Conservation (phyloP, 1,284 basidiomycete species). For the Flammula alnicola region DNA sequence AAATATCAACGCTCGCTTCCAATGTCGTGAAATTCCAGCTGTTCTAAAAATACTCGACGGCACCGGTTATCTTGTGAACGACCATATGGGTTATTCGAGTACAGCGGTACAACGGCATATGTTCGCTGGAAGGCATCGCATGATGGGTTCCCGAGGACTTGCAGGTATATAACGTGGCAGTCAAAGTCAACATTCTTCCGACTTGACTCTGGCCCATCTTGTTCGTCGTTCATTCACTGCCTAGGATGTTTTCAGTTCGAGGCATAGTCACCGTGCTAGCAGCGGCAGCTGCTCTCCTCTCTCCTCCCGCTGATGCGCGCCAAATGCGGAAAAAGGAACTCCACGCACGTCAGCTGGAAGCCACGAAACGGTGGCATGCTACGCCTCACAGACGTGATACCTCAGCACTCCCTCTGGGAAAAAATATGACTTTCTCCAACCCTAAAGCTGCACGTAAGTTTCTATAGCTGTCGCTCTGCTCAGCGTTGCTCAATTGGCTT, state of each 20-base stretch:
- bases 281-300: conserved; percentile 16
- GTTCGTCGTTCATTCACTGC: conserved; percentile 1
- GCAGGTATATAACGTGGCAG: conserved; percentile 11
- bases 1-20: not conserved
- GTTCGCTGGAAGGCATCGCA: conserved; percentile 1
- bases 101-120: conserved; percentile 1
- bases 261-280: conserved; percentile 17
- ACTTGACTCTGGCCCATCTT: not conserved
- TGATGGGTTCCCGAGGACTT: not conserved
- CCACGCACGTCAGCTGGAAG: conserved; percentile 42
- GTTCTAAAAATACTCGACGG: conserved; percentile 18
- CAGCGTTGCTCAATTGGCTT: not conserved
- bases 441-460: conserved; percentile 62
- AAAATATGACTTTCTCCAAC: conserved; percentile 76
- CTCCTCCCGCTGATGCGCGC: conserved; percentile 17
- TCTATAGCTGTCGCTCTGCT: not conserved
- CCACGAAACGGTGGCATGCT: conserved; percentile 43
- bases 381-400: conserved; percentile 15
- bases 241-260: conserved; percentile 20
- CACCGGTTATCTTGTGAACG: conserved; percentile 12
- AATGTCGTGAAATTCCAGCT: conserved; percentile 1
- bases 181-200: not conserved
- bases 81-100: conserved; percentile 3
- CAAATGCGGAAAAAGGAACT: conserved; percentile 42
- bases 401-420: conserved; percentile 16